Evolutionary conservation across 305 asterid species (phyloP).

Genomic region (Fraxinus dipetala): DNA sequence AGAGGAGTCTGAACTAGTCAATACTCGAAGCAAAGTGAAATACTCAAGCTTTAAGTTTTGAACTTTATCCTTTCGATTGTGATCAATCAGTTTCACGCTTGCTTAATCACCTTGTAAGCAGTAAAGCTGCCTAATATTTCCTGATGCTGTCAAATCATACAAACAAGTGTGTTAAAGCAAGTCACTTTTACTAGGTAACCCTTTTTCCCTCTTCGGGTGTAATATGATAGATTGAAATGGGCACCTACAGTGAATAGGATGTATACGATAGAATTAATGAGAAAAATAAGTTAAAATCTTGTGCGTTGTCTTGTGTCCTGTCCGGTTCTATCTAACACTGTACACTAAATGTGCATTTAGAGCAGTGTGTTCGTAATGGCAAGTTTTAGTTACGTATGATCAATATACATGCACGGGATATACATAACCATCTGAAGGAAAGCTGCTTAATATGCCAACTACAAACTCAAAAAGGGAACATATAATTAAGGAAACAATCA

Average conservation of each 20-base stretch:
- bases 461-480: neutral
- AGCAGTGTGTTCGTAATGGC: neutral
- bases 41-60: constrained; percentile 11
- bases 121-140: constrained; percentile 86
- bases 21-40: constrained; percentile 17
- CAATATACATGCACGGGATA: neutral
- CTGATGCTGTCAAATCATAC: constrained; percentile 67
- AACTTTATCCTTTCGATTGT: constrained; percentile 15
- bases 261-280: neutral
- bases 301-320: neutral
- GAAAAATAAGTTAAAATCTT: neutral
- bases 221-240: neutral
- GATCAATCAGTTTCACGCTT: constrained; percentile 13
- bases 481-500: neutral
- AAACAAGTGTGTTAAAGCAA: constrained; percentile 20
- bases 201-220: neutral
- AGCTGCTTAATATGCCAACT: neutral
- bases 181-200: neutral
- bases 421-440: neutral
- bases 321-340: neutral
- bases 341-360: neutral
- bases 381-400: neutral
- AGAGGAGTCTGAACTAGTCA: constrained; percentile 33
- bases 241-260: neutral
- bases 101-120: constrained; percentile 69